Evolutionary conservation across 805 yeast species (phyloP), one percentile per base, ranked within the genome.

Genomic region (Saccharomycopsis schoenii): DNA sequence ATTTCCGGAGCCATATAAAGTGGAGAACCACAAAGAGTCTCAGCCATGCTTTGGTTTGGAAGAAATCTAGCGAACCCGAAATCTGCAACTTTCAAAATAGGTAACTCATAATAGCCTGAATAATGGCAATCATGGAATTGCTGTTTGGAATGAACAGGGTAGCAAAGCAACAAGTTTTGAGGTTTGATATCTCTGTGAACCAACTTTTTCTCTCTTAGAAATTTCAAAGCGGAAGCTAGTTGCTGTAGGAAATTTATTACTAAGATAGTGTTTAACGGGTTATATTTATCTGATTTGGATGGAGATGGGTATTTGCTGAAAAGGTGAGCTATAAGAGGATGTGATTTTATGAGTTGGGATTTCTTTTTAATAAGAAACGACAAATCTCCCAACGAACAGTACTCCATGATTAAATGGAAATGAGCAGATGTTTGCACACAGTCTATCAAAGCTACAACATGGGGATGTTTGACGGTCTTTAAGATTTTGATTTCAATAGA

Each of bases 1-100:
- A 94, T 94, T 74, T 94, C 99, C 0, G 99, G 99, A 0, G 99
- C 99, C 99, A 94, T 94, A 73, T 94, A 94, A 54, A 94, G 79
- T 2, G 99, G 99, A 11, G 97, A 89, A 0, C 99, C 99, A 78
- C 99, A 94, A 66, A 94, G 77, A 1, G 99, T 94, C 71, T 94
- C 99, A 1, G 98, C 98, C 82, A 94, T 79, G 1, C 97, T 86
- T 1, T 97, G 88, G 57, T 88, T 84, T 6, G 99, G 99, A 68
- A 94, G 78, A 70, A 92, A 89, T 64, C 98, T 80, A 4, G 99
- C 99, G 75, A 94, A 94, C 0, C 99, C 99, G 73, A 94, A 94
- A 75, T 94, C 99, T 12, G 99, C 99, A 63, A 94, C 85, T 72
- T 93, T 93, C 65, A 94, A 78, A 10, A 92, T 81, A 0, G 99